A percentile compares a stretch with the other conserved stretches of the same genome.
phyloP scores from a whole-genome alignment of 139 green algal species.

The Coelastrella sp. region DNA sequence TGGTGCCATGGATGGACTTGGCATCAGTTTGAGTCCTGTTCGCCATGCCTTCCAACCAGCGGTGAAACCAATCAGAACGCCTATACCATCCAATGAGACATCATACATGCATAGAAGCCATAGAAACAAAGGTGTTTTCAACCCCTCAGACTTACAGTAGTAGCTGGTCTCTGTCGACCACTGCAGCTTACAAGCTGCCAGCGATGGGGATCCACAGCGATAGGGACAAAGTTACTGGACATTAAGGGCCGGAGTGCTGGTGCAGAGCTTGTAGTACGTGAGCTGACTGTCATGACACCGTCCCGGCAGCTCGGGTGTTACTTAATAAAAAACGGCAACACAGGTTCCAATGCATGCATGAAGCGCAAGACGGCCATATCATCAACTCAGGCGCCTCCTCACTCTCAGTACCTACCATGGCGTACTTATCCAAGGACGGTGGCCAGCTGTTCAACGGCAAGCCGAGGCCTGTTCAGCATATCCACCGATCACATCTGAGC shows the following conservation, averaged over 20 bases:
- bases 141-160: too few species aligned
- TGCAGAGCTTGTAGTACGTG: too few species aligned
- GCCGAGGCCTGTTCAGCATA: too few species aligned
- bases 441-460: neutral
- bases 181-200: too few species aligned
- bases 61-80: too few species aligned
- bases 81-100: neutral
- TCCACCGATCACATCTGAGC: neutral
- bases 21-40: conserved; percentile 88
- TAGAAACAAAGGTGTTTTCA: too few species aligned
- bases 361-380: too few species aligned
- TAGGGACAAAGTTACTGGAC: neutral
- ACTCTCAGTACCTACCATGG: neutral
- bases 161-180: too few species aligned
- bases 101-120: too few species aligned
- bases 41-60: conserved; percentile 73
- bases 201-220: too few species aligned
- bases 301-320: neutral
- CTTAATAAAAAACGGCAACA: neutral
- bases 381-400: neutral
- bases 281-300: conserved; percentile 1
- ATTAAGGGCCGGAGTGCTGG: neutral
- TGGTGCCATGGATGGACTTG: conserved; percentile 85
- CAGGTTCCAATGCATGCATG: neutral
- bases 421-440: neutral